Conservation (phyloP, 805 yeast genomes). For the Scheffersomyces ergatensis region DNA sequence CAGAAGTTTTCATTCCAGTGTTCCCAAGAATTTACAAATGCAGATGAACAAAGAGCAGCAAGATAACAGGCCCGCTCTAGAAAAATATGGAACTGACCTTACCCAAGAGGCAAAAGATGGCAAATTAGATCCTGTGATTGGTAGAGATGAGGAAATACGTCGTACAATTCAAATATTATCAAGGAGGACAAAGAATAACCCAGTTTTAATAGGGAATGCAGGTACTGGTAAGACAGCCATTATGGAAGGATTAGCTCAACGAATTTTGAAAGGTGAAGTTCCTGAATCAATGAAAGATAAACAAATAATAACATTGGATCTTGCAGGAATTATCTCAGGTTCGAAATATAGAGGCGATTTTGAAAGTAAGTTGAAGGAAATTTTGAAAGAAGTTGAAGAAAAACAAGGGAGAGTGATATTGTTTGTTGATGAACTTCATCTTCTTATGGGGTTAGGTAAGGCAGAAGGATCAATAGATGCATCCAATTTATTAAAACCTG, state of each 20-base stretch:
- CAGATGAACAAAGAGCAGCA: slow-evolving; percentile 40
- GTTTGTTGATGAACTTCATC: slow-evolving; percentile 88
- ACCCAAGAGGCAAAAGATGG: slow-evolving; percentile 88
- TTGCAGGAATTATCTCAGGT: slow-evolving; percentile 88
- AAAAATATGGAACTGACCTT: slow-evolving; percentile 80
- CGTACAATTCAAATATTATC: slow-evolving; percentile 91
- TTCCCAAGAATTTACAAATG: slow-evolving; percentile 30
- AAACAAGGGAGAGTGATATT: slow-evolving; percentile 73
- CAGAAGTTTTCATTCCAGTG: slow-evolving; percentile 19
- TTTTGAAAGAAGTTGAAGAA: slow-evolving; percentile 80
- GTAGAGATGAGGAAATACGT: slow-evolving; percentile 92
- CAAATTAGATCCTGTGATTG: slow-evolving; percentile 93
- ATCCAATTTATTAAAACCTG: slow-evolving; percentile 88
- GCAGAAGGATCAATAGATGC: slow-evolving; percentile 96
- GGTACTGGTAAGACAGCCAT: slow-evolving; percentile 98
- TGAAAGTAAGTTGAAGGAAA: slow-evolving; percentile 82
- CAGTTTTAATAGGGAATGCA: slow-evolving; percentile 92
- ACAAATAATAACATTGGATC: slow-evolving; percentile 76
- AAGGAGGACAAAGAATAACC: slow-evolving; percentile 91
- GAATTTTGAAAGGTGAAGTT: slow-evolving; percentile 87
- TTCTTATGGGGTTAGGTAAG: slow-evolving; percentile 86
- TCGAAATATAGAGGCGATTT: slow-evolving; percentile 96
- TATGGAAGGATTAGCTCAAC: slow-evolving; percentile 94
- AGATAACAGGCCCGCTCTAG: slow-evolving; percentile 69
- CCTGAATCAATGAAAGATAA: slow-evolving; percentile 93